Evolutionary conservation across 768 basidiomycete genomes (phyloP).

Genomic region (Tylopilus plumbeoviolaceoides): DNA sequence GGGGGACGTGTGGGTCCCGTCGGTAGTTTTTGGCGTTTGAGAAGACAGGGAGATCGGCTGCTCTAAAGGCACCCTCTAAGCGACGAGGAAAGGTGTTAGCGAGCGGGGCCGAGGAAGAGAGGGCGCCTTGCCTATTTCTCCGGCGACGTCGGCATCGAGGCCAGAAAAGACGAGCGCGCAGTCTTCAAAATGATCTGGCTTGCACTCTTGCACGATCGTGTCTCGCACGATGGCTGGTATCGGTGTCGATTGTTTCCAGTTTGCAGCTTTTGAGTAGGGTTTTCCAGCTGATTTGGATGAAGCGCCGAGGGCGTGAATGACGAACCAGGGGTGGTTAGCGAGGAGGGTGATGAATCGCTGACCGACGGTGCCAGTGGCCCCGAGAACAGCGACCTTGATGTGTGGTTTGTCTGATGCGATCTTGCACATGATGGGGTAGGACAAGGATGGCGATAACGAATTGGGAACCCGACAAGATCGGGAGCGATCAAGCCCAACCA

Average conservation of each 20-base stretch:
- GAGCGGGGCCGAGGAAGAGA: neutral
- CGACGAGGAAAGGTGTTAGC: neutral
- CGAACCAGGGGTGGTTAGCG: conserved; percentile 85
- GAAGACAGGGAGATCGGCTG: conserved; percentile 87
- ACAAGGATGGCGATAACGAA: neutral
- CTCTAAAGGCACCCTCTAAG: conserved; percentile 75
- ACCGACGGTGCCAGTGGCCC: conserved; percentile 92
- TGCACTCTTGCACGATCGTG: conserved; percentile 66
- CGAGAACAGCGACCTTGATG: conserved; percentile 69
- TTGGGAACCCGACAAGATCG: neutral
- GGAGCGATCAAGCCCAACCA: neutral
- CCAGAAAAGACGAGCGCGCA: conserved; percentile 93
- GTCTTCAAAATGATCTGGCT: conserved; percentile 68
- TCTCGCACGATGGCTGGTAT: conserved; percentile 65
- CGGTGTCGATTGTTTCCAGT: conserved; percentile 50
- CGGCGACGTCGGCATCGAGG: conserved; percentile 92
- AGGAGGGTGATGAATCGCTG: conserved; percentile 93
- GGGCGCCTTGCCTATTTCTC: conserved; percentile 78
- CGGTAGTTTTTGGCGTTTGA: conserved; percentile 98
- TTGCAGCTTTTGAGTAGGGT: conserved; percentile 44
- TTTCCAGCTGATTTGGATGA: conserved; percentile 35
- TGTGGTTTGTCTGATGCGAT: conserved; percentile 12
- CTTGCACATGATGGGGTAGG: conserved; percentile 18
- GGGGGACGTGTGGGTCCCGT: conserved; percentile 86
- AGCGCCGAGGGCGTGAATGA: conserved; percentile 82